Evolutionary conservation across 306 rosid genomes (phyloP), one percentile per base, ranked within the genome.

Genomic region (Medicago ruthenica): DNA sequence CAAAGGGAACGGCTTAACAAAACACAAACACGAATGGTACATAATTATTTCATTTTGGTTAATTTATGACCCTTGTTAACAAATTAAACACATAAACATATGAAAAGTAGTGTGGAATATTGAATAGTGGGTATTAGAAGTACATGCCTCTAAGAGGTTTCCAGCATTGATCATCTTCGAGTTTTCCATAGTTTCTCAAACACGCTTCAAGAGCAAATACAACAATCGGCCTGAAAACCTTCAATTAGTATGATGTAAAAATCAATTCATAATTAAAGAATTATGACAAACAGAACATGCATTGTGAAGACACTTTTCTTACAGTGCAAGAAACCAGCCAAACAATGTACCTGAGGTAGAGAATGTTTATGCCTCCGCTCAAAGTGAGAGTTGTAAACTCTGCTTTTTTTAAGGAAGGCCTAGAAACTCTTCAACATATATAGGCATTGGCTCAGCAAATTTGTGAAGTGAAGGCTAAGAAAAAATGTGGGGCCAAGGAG

Each of bases 401-500:
- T 76, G 80, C 76, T 77, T 75, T 81, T 79, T 93, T 83, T 75
- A 76, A 84, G 76, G 80, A 83, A 85, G 39, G 70, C 27, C 57
- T 54, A 71, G 59, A 82, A 81, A 81, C 70, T 84, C 91, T 82
- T 86, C 92, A 85, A 88, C 83, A 76, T 89, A 79, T 89, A 87
- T 83, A 87, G 51, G 0, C 27, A 21, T 18, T 67, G 70, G 20
- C 41, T 36, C 64, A 63, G 66, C 71, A 81, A 70, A 86, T 68
- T 88, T 84, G 83, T 4, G 80, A 88, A 88, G 96, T 93, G 84
- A 85, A 86, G 82, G 84, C 87, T 74, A 91, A 57, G 96, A 67
- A 83, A 82, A 86, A 58, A 16, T 18, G 77, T 66, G 86, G 83
- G 89, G 61, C 86, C 82, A 74, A 34, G 74, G 50, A 72, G 62